Evolutionary conservation across 345 rosid genomes (phyloP).

Genomic region (Citrus trifoliata): DNA sequence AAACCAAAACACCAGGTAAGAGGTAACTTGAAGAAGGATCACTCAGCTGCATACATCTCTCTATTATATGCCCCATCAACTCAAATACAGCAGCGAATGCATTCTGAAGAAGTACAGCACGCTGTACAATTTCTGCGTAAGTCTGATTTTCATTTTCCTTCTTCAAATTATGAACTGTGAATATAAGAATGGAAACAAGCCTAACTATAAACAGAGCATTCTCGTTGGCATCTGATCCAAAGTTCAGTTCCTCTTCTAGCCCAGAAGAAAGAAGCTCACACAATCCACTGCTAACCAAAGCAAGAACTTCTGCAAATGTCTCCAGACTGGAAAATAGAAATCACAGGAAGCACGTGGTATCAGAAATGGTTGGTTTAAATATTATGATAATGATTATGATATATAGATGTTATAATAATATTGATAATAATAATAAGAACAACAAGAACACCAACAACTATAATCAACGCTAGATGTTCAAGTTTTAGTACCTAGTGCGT

Average conservation of each 20-base stretch:
- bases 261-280: conserved; percentile 67
- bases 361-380: neutral
- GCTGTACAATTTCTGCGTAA: conserved; percentile 91
- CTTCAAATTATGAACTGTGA: conserved; percentile 67
- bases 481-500: conserved; percentile 66
- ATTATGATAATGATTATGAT: too few species aligned
- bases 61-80: conserved; percentile 59
- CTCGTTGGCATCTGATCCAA: conserved; percentile 67
- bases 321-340: conserved; percentile 62
- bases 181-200: conserved; percentile 67
- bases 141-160: conserved; percentile 77
- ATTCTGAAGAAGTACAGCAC: conserved; percentile 78
- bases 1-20: conserved; percentile 76
- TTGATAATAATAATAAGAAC: too few species aligned
- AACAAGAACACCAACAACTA: neutral
- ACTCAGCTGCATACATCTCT: conserved; percentile 56
- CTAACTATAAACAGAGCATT: conserved; percentile 69
- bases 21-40: conserved; percentile 78
- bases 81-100: conserved; percentile 78
- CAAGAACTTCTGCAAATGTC: conserved; percentile 78
- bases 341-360: neutral
- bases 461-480: neutral
- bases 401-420: too few species aligned
- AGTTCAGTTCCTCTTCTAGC: conserved; percentile 51
- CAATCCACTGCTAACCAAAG: conserved; percentile 55